Conservation (phyloP, 805 yeast species). For the Isabelozyma pseudorhagii region DNA sequence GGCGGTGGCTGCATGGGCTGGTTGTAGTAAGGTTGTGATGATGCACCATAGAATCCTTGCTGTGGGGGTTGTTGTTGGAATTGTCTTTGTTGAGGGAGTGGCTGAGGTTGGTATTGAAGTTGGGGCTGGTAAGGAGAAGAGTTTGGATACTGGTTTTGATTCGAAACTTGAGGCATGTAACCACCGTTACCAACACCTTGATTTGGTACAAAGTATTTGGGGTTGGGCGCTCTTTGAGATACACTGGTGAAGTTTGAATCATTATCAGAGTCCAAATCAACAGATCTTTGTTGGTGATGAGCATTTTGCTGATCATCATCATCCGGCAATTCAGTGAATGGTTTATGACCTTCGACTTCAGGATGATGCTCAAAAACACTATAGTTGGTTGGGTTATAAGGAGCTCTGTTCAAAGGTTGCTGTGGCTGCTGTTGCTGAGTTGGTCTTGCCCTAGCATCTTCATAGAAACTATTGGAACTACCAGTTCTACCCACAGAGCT, state of each 20-base stretch:
- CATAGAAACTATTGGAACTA: conserved; percentile 4
- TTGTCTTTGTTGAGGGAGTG: conserved; percentile 16
- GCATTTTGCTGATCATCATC: conserved; percentile 11
- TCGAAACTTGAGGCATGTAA: conserved; percentile 4
- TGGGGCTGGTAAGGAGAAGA: conserved; percentile 1
- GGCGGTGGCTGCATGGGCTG: neutral
- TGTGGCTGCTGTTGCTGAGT: conserved; percentile 12
- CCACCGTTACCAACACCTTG: conserved; percentile 1
- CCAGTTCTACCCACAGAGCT: conserved; percentile 9
- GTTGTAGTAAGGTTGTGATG: conserved; percentile 4
- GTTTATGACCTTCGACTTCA: conserved; percentile 44
- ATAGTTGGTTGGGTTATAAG: conserved; percentile 14
- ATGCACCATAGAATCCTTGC: conserved; percentile 2
- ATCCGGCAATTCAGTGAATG: conserved; percentile 39
- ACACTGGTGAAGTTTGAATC: conserved; percentile 76
- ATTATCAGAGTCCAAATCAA: conserved; percentile 29
- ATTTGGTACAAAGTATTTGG: conserved; percentile 37
- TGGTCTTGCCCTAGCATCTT: conserved; percentile 8
- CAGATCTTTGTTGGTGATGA: conserved; percentile 1
- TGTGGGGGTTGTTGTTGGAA: conserved; percentile 12
- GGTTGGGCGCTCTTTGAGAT: conserved; percentile 73
- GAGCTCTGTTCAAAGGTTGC: conserved; percentile 28
- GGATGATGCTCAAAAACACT: conserved; percentile 46
- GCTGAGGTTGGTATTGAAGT: conserved; percentile 3
- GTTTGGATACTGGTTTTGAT: conserved; percentile 6